These are phyloP conservation scores for Solanum chacoense DNA, from an alignment of 305 asterid species.

Conservation along the genomic window DNA sequence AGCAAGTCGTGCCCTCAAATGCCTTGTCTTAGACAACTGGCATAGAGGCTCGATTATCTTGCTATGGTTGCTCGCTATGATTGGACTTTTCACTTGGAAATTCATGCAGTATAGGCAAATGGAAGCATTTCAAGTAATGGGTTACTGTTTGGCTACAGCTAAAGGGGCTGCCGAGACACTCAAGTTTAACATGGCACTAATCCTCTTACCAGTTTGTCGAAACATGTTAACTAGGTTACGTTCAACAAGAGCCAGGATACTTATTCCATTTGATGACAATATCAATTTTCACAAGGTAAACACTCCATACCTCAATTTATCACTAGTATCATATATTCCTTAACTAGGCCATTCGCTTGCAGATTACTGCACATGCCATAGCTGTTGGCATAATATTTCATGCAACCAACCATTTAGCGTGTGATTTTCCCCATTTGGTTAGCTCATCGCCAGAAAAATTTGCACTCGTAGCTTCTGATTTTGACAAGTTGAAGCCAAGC, in stretches of 20 bases:
- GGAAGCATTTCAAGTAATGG: conserved; percentile 65
- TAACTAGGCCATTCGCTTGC: conserved; percentile 3
- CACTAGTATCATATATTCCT: not conserved
- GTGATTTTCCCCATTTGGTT: conserved; percentile 65
- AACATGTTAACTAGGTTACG: conserved; percentile 60
- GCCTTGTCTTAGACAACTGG: conserved; percentile 55
- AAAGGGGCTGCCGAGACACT: conserved; percentile 94
- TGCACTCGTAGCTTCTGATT: conserved; percentile 48
- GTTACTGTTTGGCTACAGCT: conserved; percentile 72
- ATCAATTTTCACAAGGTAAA: conserved; percentile 77
- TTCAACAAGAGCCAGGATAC: conserved; percentile 55
- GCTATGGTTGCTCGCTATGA: conserved; percentile 51
- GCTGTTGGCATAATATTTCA: conserved; percentile 50
- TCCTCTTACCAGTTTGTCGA: conserved; percentile 82
- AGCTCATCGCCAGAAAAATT: conserved; percentile 51
- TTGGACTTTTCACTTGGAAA: conserved; percentile 71
- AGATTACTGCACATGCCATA: conserved; percentile 65
- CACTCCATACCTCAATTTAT: not conserved
- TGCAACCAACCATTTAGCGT: conserved; percentile 56
- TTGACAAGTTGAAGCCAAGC: conserved; percentile 43
- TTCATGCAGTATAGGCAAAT: conserved; percentile 49
- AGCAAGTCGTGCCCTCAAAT: conserved; percentile 17
- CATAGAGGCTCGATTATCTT: conserved; percentile 56
- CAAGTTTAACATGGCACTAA: conserved; percentile 89
- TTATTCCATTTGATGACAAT: conserved; percentile 82